Percentiles rank a stretch among this genome's conserved stretches.
Evolutionary conservation across 1,284 basidiomycete species (phyloP).

Genomic region (Vanrija pseudolonga): DNA sequence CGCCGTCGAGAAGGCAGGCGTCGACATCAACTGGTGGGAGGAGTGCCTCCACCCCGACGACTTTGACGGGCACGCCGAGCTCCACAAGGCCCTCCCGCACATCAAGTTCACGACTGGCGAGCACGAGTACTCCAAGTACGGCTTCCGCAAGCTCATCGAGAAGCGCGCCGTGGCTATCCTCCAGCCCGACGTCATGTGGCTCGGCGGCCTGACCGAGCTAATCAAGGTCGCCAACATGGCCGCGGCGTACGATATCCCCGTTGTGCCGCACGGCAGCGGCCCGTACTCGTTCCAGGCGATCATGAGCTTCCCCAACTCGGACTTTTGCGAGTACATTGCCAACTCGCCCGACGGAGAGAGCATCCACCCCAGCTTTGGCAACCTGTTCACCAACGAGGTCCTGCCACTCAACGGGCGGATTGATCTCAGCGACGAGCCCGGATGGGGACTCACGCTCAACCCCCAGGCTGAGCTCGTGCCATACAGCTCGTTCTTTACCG

Average conservation of each 20-base stretch:
- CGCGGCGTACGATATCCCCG: conserved; percentile 53
- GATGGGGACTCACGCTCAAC: conserved; percentile 55
- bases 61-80: conserved; percentile 52
- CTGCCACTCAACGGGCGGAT: conserved; percentile 53
- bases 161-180: conserved; percentile 54
- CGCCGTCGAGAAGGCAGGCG: conserved; percentile 51
- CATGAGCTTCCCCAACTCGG: conserved; percentile 43
- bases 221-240: conserved; percentile 53
- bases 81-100: conserved; percentile 53
- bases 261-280: conserved; percentile 56
- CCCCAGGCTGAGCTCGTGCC: conserved; percentile 50
- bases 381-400: conserved; percentile 56
- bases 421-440: conserved; percentile 51
- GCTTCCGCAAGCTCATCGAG: conserved; percentile 57
- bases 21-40: conserved; percentile 57
- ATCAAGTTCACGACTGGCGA: conserved; percentile 58
- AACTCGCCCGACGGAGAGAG: conserved; percentile 56
- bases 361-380: conserved; percentile 54
- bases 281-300: conserved; percentile 49
- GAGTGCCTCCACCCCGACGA: conserved; percentile 55
- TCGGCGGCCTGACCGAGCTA: conserved; percentile 56
- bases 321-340: conserved; percentile 53
- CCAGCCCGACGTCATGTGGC: conserved; percentile 56
- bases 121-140: conserved; percentile 56
- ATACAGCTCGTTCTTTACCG: conserved; percentile 40